A percentile compares a stretch with the other conserved stretches of the same genome.
Evolutionary conservation across 208 protist genomes (phyloP).

Genomic region (Eutreptiella sp.): DNA sequence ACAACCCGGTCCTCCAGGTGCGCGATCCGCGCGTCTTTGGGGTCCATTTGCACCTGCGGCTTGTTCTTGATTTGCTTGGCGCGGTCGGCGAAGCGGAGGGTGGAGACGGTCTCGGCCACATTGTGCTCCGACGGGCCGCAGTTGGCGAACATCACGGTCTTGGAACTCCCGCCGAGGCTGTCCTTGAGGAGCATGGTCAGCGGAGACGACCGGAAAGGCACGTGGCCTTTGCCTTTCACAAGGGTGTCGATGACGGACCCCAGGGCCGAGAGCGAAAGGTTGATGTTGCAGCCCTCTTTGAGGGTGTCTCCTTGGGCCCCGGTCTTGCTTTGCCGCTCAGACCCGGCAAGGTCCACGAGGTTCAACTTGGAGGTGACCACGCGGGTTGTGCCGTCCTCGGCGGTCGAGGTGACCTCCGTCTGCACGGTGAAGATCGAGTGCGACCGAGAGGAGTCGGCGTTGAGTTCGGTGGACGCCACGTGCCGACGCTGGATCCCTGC

Average conservation of each 20-base stretch:
- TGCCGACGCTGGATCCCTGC: constrained; percentile 73
- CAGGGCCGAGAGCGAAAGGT: constrained; percentile 75
- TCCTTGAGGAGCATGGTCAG: constrained; percentile 82
- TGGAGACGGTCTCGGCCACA: constrained; percentile 74
- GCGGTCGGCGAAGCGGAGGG: constrained; percentile 71
- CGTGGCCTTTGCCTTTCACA: constrained; percentile 68
- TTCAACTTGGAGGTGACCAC: constrained; percentile 75
- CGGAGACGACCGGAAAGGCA: constrained; percentile 69
- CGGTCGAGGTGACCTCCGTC: constrained; percentile 61
- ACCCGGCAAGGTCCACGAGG: constrained; percentile 82
- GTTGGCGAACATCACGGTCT: constrained; percentile 81
- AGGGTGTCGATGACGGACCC: constrained; percentile 80
- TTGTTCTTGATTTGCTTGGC: constrained; percentile 88
- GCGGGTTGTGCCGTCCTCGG: constrained; percentile 57
- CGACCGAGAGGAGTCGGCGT: constrained; percentile 73
- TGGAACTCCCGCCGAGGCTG: constrained; percentile 73
- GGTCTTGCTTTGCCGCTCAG: constrained; percentile 76
- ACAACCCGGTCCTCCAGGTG: constrained; percentile 60
- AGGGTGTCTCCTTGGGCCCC: constrained; percentile 76
- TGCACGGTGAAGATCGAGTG: constrained; percentile 80
- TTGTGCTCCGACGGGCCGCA: constrained; percentile 75
- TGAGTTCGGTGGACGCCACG: constrained; percentile 69
- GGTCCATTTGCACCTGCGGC: constrained; percentile 72
- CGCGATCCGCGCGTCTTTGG: constrained; percentile 74
- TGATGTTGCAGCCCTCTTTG: constrained; percentile 86